phyloP scores from a whole-genome alignment of 208 protist genomes.

The Trypanosoma mega region DNA sequence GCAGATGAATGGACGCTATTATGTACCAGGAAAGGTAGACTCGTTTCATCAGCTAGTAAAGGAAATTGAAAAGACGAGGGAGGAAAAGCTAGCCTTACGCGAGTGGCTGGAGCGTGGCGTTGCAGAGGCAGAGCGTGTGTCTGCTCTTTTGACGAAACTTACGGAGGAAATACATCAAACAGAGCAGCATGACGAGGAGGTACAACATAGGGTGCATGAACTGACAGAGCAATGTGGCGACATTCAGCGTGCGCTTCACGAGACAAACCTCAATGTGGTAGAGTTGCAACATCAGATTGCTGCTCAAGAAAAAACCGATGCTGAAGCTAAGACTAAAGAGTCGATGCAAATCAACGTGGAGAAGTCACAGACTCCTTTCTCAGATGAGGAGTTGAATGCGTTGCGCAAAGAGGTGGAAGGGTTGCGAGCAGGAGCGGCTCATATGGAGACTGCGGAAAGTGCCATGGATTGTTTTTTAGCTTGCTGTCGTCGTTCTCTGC shows the following conservation, averaged over 20 bases:
- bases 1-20: background rate
- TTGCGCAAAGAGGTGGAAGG: slow-evolving; percentile 2
- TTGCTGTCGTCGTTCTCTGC: slow-evolving; percentile 18
- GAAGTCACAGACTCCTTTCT: background rate
- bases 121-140: slow-evolving; percentile 26
- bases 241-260: slow-evolving; percentile 8
- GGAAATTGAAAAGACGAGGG: slow-evolving; percentile 18
- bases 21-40: background rate
- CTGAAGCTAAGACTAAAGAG: background rate
- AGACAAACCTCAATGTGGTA: slow-evolving; percentile 1
- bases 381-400: slow-evolving; percentile 1
- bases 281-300: slow-evolving; percentile 9
- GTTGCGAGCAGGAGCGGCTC: background rate
- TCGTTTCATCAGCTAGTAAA: background rate
- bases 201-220: slow-evolving; percentile 4
- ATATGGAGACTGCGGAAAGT: slow-evolving; percentile 17
- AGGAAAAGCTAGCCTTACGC: slow-evolving; percentile 18
- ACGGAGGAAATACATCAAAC: slow-evolving; percentile 14
- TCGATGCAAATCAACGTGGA: background rate
- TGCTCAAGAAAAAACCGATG: background rate
- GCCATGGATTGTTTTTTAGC: slow-evolving; percentile 17
- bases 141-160: slow-evolving; percentile 1
- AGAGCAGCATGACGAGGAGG: slow-evolving; percentile 2
- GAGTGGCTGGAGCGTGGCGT: slow-evolving; percentile 26
- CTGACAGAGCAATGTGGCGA: slow-evolving; percentile 4